A percentile compares a stretch with the other conserved stretches of the same genome.
phyloP scores from a whole-genome alignment of 371 early-diverging fungal genomes.

The Actinomortierella ambigua region DNA sequence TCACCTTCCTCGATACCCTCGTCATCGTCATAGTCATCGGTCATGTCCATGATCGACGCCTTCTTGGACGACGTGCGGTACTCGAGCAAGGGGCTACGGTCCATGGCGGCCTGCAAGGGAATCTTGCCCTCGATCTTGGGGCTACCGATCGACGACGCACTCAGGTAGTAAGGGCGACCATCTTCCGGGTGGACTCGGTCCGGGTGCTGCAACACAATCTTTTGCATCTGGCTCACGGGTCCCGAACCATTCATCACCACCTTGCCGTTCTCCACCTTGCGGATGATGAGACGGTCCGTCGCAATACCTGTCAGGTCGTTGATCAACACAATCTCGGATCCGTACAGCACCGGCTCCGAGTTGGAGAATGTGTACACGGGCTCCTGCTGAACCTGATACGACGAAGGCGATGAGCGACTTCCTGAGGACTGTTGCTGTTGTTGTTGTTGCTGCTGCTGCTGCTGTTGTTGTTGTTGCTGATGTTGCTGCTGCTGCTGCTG shows the following conservation, averaged over 20 bases:
- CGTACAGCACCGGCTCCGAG: conserved; percentile 56
- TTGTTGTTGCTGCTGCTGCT: conserved; percentile 1
- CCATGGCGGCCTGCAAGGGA: conserved; percentile 47
- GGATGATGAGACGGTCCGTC: conserved; percentile 73
- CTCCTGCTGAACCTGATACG: conserved; percentile 33
- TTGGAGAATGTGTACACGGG: conserved; percentile 40
- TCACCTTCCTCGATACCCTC: conserved; percentile 21
- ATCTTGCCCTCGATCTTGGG: conserved; percentile 48
- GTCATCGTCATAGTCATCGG: conserved; percentile 21
- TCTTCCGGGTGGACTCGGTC: conserved; percentile 47
- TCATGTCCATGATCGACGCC: conserved; percentile 48
- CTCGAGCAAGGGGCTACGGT: conserved; percentile 45
- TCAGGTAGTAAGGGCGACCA: conserved; percentile 43
- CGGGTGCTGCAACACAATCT: conserved; percentile 69
- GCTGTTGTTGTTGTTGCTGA: conserved; percentile 11
- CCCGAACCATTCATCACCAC: conserved; percentile 66
- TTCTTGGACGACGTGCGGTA: conserved; percentile 47
- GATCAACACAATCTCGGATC: conserved; percentile 69
- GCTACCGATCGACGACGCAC: conserved; percentile 43
- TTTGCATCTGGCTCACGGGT: conserved; percentile 83
- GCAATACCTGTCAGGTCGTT: conserved; percentile 66
- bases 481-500: conserved; percentile 7
- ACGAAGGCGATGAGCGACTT: conserved; percentile 9
- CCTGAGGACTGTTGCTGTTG: conserved; percentile 13
- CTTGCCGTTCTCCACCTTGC: conserved; percentile 76